These are phyloP conservation scores for Zygoascus biomembranicola DNA, from an alignment of 805 yeast genomes.

Conservation along the genomic window DNA sequence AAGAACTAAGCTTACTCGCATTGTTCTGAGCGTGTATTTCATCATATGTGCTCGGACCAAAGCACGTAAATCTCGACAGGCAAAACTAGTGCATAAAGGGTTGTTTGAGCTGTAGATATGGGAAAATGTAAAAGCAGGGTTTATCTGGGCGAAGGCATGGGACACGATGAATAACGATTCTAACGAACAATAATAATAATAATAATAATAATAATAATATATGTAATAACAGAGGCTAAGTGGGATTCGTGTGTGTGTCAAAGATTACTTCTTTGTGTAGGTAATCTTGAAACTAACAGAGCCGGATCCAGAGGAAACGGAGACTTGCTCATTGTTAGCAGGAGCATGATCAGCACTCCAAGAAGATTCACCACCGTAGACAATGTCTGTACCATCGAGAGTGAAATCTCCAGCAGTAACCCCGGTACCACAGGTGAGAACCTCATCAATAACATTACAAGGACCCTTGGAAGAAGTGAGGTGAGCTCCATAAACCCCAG, in stretches of 20 bases:
- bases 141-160: background rate
- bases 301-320: constrained; percentile 37
- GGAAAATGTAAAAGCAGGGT: background rate
- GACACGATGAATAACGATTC: background rate
- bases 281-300: background rate
- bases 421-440: constrained; percentile 28
- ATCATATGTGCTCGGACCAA: background rate
- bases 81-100: background rate
- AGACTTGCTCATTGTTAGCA: constrained; percentile 38
- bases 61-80: background rate
- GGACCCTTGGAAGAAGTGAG: constrained; percentile 64
- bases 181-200: background rate
- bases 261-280: background rate
- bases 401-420: constrained; percentile 49
- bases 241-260: background rate
- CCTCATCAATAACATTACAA: constrained; percentile 41
- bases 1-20: background rate
- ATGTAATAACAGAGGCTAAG: background rate
- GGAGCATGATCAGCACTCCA: constrained; percentile 54
- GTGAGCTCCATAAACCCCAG: constrained; percentile 67
- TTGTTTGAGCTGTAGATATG: background rate
- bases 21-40: background rate
- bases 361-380: constrained; percentile 51
- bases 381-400: constrained; percentile 38
- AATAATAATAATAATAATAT: background rate